These are phyloP conservation scores for Mollisiaceae sp. DNA, from an alignment of 2,329 filamentous ascomycete species.

Conservation along the genomic window DNA sequence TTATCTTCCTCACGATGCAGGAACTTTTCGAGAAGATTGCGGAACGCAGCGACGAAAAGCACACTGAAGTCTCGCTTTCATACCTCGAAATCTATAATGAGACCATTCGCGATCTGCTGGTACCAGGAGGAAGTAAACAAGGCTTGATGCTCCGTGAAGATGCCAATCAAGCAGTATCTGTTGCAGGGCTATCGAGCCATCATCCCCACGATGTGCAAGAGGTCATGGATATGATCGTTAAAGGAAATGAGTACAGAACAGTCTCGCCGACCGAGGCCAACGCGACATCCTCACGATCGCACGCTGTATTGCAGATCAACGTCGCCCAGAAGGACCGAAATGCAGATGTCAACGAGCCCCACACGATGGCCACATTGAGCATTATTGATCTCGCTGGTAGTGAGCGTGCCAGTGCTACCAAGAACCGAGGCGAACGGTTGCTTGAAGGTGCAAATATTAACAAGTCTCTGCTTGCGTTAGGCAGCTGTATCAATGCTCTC, in stretches of 20 bases:
- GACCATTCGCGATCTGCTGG: constrained; percentile 91
- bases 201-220: constrained; percentile 89
- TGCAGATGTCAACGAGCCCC: constrained; percentile 88
- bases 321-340: constrained; percentile 93
- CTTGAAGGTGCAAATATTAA: constrained; percentile 99
- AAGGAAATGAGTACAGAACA: constrained; percentile 91
- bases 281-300: constrained; percentile 94
- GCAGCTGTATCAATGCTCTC: constrained; percentile 97
- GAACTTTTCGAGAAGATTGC: constrained; percentile 95
- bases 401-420: constrained; percentile 93
- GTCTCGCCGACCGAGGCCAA: constrained; percentile 98
- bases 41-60: constrained; percentile 85
- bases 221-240: constrained; percentile 99
- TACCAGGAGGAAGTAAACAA: constrained; percentile 78
- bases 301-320: constrained; percentile 97
- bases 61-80: constrained; percentile 87
- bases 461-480: constrained; percentile 92
- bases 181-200: constrained; percentile 88
- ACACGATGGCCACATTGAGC: constrained; percentile 97
- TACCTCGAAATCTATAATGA: constrained; percentile 99
- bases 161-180: constrained; percentile 89
- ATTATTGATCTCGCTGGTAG: constrained; percentile 98
- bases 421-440: constrained; percentile 90
- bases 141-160: constrained; percentile 94
- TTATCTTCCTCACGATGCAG: constrained; percentile 99